phyloP scores from a whole-genome alignment of 352 stramenopile species.

The Phytophthora hybrid region DNA sequence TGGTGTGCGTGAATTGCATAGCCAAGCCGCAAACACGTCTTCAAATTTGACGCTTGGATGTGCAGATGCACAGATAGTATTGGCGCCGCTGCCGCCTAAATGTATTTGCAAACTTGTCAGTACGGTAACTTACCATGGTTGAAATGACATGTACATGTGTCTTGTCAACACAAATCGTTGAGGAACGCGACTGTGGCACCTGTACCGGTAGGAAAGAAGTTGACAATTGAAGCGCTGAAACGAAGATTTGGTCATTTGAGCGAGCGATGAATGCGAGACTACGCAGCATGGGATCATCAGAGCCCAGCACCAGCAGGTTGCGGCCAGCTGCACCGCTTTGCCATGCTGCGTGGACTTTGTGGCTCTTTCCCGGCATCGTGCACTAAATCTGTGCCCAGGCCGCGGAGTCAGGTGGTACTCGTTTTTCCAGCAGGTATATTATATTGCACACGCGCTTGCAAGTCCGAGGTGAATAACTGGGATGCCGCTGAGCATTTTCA shows the following conservation, averaged over 20 bases:
- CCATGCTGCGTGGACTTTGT: slow-evolving; percentile 14
- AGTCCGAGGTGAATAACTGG: slow-evolving; percentile 9
- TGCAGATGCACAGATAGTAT: neutral
- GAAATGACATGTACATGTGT: neutral
- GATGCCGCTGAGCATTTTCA: slow-evolving; percentile 18
- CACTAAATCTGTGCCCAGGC: neutral
- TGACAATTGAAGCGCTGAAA: slow-evolving; percentile 22
- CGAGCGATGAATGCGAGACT: slow-evolving; percentile 15
- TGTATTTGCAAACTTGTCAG: neutral
- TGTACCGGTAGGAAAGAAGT: neutral
- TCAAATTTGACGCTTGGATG: neutral
- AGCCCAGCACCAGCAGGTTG: slow-evolving; percentile 21
- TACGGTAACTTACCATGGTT: neutral
- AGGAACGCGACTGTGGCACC: neutral
- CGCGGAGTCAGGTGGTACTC: slow-evolving; percentile 10
- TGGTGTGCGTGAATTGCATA: neutral
- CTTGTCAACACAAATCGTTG: slow-evolving; percentile 23
- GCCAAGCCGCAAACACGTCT: neutral
- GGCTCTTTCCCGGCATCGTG: slow-evolving; percentile 4
- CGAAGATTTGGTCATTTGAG: neutral
- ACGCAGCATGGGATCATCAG: slow-evolving; percentile 23
- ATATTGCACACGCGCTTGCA: slow-evolving; percentile 15
- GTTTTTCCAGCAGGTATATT: slow-evolving; percentile 22
- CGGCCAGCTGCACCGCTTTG: slow-evolving; percentile 14
- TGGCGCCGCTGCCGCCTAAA: too few relatives aligned